Percentiles rank a stretch among this genome's conserved stretches.
Evolutionary conservation across 1,284 basidiomycete genomes (phyloP).

Genomic region (Leucoagaricus sp.): DNA sequence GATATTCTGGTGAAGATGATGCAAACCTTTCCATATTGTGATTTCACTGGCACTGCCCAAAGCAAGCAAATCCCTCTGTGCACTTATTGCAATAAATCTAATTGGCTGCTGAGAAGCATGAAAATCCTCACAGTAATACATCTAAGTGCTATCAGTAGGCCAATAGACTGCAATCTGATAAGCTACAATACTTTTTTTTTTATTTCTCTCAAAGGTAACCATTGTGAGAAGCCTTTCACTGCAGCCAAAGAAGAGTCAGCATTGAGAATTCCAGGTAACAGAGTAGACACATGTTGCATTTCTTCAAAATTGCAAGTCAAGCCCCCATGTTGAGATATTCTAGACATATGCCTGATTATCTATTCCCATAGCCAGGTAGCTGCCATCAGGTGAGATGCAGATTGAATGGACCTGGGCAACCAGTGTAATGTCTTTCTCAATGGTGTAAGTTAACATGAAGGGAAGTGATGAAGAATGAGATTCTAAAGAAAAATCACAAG

Average conservation of each 20-base stretch:
- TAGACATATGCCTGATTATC: background rate
- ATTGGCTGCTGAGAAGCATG: background rate
- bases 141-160: background rate
- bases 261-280: background rate
- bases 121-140: background rate
- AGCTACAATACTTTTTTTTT: background rate
- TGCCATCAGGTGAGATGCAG: background rate
- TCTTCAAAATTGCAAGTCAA: background rate
- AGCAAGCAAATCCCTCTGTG: background rate
- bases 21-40: background rate
- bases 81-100: background rate
- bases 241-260: slow-evolving; percentile 3
- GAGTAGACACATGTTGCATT: background rate
- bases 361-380: background rate
- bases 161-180: background rate
- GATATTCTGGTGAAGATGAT: too few species aligned
- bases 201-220: background rate
- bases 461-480: too few species aligned
- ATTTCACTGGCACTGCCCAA: background rate
- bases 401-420: background rate
- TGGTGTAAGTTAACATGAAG: too few species aligned
- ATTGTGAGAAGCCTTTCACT: background rate
- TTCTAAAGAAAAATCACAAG: too few species aligned
- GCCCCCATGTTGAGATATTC: background rate
- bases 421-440: background rate